These are phyloP conservation scores for Gracilariopsis chorda DNA, from an alignment of 23 red algal species.

Conservation along the genomic window DNA sequence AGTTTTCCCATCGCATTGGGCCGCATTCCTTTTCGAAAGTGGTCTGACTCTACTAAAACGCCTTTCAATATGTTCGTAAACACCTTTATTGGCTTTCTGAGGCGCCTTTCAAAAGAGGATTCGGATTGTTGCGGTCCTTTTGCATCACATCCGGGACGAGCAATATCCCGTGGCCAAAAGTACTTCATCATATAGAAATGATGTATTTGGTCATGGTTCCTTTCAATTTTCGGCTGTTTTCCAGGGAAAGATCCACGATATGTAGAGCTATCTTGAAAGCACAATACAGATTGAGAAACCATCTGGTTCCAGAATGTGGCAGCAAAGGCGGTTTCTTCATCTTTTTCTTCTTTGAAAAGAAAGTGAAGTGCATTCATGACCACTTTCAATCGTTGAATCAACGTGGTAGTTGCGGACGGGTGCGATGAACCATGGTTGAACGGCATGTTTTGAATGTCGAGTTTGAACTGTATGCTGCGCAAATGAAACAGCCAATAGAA, in stretches of 20 bases:
- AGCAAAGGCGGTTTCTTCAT: not conserved
- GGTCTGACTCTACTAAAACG: not conserved
- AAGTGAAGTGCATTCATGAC: too few relatives aligned
- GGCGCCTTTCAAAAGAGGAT: constrained; percentile 12
- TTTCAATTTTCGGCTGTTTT: constrained; percentile 6
- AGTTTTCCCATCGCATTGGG: constrained; percentile 22
- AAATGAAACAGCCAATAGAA: too few relatives aligned
- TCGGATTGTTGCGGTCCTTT: constrained; percentile 14
- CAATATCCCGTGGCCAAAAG: not conserved
- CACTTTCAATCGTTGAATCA: too few relatives aligned
- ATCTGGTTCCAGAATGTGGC: not conserved
- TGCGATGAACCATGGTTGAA: too few relatives aligned
- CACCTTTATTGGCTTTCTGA: not conserved
- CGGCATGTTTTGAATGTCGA: too few relatives aligned
- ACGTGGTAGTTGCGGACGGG: too few relatives aligned
- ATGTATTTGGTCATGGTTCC: constrained; percentile 9
- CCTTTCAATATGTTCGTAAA: not conserved
- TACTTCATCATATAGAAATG: constrained; percentile 32
- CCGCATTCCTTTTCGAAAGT: constrained; percentile 18
- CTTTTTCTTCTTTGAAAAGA: too few relatives aligned
- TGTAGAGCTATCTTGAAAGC: not conserved
- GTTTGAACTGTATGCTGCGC: too few relatives aligned
- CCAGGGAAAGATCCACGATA: constrained; percentile 2
- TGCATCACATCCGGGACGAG: constrained; percentile 25
- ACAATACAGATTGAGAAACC: not conserved